Conservation (phyloP, 371 early-diverging fungal genomes). For the Parasitella parasitica region DNA sequence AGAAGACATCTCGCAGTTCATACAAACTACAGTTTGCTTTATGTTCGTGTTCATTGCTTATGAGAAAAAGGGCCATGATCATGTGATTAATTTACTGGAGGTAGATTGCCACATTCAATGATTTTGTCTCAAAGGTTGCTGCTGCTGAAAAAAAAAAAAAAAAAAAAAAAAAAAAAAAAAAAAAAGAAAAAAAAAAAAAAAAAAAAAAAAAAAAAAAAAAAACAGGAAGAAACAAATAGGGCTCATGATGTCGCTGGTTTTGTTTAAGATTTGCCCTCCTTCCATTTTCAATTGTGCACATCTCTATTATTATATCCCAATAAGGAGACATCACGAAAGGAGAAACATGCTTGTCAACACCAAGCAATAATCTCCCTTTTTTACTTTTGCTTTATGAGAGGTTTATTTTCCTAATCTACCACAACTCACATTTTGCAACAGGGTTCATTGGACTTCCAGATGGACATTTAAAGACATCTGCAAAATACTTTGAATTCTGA, state of each 20-base stretch:
- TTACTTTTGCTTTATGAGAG: neutral
- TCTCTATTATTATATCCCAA: neutral
- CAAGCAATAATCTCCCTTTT: neutral
- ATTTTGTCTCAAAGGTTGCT: too few relatives aligned
- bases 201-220: too few relatives aligned
- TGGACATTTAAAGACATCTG: conserved; percentile 62
- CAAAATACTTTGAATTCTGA: conserved; percentile 63
- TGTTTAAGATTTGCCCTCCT: neutral
- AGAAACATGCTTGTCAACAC: neutral
- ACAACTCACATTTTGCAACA: conserved; percentile 46
- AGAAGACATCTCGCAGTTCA: too few relatives aligned
- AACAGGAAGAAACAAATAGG: neutral
- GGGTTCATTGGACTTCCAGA: conserved; percentile 57
- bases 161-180: too few relatives aligned
- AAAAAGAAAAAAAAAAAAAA: too few relatives aligned
- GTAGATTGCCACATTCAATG: too few relatives aligned
- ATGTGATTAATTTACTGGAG: too few relatives aligned
- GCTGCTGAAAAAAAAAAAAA: too few relatives aligned
- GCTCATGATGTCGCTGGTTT: neutral
- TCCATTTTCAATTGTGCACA: neutral
- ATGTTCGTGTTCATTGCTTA: too few relatives aligned
- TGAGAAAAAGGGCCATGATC: too few relatives aligned
- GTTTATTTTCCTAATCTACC: conserved; percentile 29
- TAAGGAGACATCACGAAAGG: neutral
- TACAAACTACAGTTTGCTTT: too few relatives aligned